Percentiles rank a stretch among this genome's conserved stretches.
phyloP scores from a whole-genome alignment of 441 rosid genomes.

The Jatropha podagrica region DNA sequence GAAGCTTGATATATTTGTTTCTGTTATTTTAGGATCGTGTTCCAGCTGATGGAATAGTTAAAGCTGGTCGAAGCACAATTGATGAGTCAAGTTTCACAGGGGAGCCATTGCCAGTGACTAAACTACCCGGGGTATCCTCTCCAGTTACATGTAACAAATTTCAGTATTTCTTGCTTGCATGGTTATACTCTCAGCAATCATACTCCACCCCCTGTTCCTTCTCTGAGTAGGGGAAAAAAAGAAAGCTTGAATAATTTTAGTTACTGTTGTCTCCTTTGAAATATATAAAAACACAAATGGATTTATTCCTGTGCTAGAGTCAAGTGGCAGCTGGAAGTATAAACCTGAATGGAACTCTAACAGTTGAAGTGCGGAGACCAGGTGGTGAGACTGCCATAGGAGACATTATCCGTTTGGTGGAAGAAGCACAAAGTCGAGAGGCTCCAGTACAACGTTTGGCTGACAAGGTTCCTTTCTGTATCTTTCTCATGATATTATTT shows the following conservation, averaged over 20 bases:
- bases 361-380: constrained; percentile 84
- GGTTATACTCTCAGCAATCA: neutral
- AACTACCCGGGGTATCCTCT: constrained; percentile 78
- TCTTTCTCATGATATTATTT: constrained; percentile 13
- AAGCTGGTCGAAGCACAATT: constrained; percentile 89
- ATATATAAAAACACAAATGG: constrained; percentile 20
- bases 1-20: constrained; percentile 19
- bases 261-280: constrained; percentile 25
- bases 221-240: neutral
- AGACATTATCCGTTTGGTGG: constrained; percentile 89
- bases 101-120: constrained; percentile 95
- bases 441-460: constrained; percentile 95
- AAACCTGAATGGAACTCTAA: constrained; percentile 93
- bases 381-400: constrained; percentile 97
- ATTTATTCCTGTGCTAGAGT: constrained; percentile 55
- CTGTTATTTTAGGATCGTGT: constrained; percentile 66
- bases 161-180: constrained; percentile 6
- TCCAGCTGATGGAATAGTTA: constrained; percentile 94
- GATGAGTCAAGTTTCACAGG: constrained; percentile 98
- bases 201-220: neutral
- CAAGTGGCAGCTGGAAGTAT: constrained; percentile 95
- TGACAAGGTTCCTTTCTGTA: constrained; percentile 68
- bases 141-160: neutral
- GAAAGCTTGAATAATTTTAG: constrained; percentile 1
- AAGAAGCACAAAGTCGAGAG: constrained; percentile 95